Percentiles rank a stretch among this genome's conserved stretches.
Conservation (phyloP, 2,329 filamentous ascomycete genomes). For the Aureobasidium lini region DNA sequence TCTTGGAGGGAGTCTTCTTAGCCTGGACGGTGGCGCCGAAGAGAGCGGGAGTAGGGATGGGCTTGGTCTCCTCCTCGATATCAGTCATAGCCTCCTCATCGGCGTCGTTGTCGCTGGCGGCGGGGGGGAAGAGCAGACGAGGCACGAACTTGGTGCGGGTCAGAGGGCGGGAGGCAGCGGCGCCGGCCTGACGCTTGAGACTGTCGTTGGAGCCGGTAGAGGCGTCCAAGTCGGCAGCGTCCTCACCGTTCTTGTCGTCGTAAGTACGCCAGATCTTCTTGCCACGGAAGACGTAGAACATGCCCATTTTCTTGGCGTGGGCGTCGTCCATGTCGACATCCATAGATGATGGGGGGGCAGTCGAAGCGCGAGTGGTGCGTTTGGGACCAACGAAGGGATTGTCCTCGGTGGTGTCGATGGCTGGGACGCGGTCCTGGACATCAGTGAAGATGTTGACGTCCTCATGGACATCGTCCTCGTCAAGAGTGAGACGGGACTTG, state of each 20-base stretch:
- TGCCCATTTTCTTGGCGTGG: constrained; percentile 59
- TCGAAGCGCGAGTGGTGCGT: constrained; percentile 30
- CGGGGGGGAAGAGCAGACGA: constrained; percentile 57
- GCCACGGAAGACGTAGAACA: constrained; percentile 72
- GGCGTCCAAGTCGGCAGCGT: constrained; percentile 29
- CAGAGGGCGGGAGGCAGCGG: constrained; percentile 40
- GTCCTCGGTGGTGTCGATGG: constrained; percentile 55
- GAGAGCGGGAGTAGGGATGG: constrained; percentile 21
- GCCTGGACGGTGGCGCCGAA: constrained; percentile 20
- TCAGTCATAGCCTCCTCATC: constrained; percentile 52
- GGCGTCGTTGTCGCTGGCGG: constrained; percentile 42
- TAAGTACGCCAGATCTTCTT: constrained; percentile 66
- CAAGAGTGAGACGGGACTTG: constrained; percentile 26
- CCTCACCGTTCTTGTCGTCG: constrained; percentile 42
- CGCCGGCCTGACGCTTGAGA: constrained; percentile 32
- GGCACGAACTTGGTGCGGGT: constrained; percentile 66
- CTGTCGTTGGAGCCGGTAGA: constrained; percentile 15
- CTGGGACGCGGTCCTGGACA: constrained; percentile 66
- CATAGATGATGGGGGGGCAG: constrained; percentile 44
- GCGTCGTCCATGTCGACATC: constrained; percentile 52
- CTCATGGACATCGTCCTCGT: constrained; percentile 17
- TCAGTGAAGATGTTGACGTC: constrained; percentile 69
- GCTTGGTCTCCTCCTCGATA: constrained; percentile 28
- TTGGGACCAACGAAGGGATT: constrained; percentile 62
- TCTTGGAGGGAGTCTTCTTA: constrained; percentile 5